Evolutionary conservation across 345 rosid species (phyloP).

Genomic region (Firmiana major): DNA sequence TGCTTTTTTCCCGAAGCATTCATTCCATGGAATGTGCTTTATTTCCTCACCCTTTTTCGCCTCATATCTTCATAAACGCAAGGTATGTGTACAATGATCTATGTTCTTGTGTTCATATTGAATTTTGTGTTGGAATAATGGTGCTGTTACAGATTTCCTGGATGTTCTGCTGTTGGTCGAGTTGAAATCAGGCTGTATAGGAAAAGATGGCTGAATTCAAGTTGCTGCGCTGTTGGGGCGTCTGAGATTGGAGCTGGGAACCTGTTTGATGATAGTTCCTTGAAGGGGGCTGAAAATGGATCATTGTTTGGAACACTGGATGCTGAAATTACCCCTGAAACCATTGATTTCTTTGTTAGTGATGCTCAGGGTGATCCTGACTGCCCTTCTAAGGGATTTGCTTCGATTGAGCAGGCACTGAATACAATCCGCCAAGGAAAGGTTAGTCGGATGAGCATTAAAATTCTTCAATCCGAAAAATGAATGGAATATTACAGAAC

Average conservation of each 20-base stretch:
- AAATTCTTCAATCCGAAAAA: no score
- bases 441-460: slow-evolving; percentile 32
- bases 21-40: slow-evolving; percentile 45
- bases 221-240: slow-evolving; percentile 35
- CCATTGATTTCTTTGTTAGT: slow-evolving; percentile 76
- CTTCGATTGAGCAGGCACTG: slow-evolving; percentile 62
- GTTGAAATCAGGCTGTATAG: slow-evolving; percentile 19
- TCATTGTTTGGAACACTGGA: slow-evolving; percentile 41
- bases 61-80: slow-evolving; percentile 33
- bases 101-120: neutral
- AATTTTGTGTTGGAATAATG: neutral
- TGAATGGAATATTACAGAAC: neutral
- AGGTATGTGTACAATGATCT: slow-evolving; percentile 8
- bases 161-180: slow-evolving; percentile 25
- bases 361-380: slow-evolving; percentile 94
- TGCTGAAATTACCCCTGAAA: slow-evolving; percentile 62
- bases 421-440: slow-evolving; percentile 57
- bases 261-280: slow-evolving; percentile 39
- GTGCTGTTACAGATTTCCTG: slow-evolving; percentile 33
- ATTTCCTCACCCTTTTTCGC: slow-evolving; percentile 19
- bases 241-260: slow-evolving; percentile 38
- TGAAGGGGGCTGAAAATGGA: slow-evolving; percentile 35
- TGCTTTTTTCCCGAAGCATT: neutral
- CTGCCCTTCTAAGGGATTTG: slow-evolving; percentile 70
- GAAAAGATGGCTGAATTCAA: slow-evolving; percentile 29